Evolutionary conservation across 371 early-diverging fungal species (phyloP).

Genomic region (Scutellospora calospora): DNA sequence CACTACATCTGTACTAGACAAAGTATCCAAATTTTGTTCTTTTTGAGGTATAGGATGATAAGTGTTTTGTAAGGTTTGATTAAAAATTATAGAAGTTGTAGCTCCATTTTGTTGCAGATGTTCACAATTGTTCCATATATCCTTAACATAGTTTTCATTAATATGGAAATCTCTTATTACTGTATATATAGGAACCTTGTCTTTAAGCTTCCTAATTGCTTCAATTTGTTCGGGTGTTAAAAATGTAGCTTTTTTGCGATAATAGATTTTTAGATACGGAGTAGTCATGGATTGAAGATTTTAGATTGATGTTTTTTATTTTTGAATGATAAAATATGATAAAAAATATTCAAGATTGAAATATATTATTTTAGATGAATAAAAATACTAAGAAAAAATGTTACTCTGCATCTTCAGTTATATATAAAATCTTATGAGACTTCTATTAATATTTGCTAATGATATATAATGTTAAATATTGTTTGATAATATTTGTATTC

Average conservation of each 20-base stretch:
- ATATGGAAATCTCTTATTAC: slow-evolving; percentile 22
- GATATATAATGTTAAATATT: slow-evolving; percentile 9
- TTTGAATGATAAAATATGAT: slow-evolving; percentile 12
- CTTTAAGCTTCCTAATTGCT: slow-evolving; percentile 28
- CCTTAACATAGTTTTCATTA: not conserved
- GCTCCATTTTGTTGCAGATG: slow-evolving; percentile 7
- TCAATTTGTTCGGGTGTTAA: slow-evolving; percentile 27
- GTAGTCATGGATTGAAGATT: slow-evolving; percentile 11
- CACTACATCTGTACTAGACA: no score
- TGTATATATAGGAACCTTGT: slow-evolving; percentile 33
- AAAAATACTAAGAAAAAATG: slow-evolving; percentile 20
- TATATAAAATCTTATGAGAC: slow-evolving; percentile 7
- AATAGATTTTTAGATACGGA: slow-evolving; percentile 18
- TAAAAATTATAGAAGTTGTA: no score
- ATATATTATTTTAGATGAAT: slow-evolving; percentile 2
- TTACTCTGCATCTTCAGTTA: not conserved
- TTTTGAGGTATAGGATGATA: no score
- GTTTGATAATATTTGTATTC: slow-evolving; percentile 2
- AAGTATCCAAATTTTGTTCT: no score
- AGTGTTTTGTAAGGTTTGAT: no score
- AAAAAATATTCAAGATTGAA: slow-evolving; percentile 10
- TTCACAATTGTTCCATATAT: slow-evolving; percentile 40
- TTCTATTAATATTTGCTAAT: slow-evolving; percentile 9
- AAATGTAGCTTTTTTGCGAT: not conserved
- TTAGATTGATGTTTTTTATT: slow-evolving; percentile 6